Evolutionary conservation across 139 green algal genomes (phyloP).

Genomic region (Chlamydomonas sp.): DNA sequence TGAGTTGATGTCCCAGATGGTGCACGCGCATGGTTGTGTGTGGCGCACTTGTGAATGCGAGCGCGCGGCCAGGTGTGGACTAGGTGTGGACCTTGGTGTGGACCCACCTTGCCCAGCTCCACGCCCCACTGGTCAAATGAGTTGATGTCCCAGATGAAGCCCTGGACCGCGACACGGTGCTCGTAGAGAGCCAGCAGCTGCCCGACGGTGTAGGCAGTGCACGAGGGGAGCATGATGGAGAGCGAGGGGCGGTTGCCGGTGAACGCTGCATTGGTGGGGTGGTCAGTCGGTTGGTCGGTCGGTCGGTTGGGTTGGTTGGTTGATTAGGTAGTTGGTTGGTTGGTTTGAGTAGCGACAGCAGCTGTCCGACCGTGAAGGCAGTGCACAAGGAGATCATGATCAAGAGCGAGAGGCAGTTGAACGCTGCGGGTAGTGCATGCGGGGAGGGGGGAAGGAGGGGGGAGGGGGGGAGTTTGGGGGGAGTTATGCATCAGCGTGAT

Average conservation of each 20-base stretch:
- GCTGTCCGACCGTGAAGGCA: constrained; percentile 88
- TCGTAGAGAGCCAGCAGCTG: constrained; percentile 97
- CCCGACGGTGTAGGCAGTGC: constrained; percentile 80
- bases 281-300: too few species aligned
- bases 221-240: constrained; percentile 87
- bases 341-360: too few species aligned
- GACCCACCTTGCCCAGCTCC: constrained; percentile 92
- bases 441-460: too few species aligned
- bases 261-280: too few species aligned
- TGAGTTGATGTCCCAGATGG: constrained; percentile 97
- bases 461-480: too few species aligned
- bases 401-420: constrained; percentile 86
- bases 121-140: constrained; percentile 99
- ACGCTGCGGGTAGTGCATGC: too few species aligned
- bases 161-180: constrained; percentile 88
- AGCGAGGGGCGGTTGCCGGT: constrained; percentile 90
- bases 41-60: too few species aligned
- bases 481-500: too few species aligned
- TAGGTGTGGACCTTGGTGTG: constrained; percentile 44
- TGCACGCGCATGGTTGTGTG: too few species aligned
- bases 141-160: constrained; percentile 99
- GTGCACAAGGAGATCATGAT: constrained; percentile 87
- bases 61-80: too few species aligned
- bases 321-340: too few species aligned
- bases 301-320: too few species aligned